phyloP scores from a whole-genome alignment of 805 yeast species.

The Monosporozyma yasuniensis region DNA sequence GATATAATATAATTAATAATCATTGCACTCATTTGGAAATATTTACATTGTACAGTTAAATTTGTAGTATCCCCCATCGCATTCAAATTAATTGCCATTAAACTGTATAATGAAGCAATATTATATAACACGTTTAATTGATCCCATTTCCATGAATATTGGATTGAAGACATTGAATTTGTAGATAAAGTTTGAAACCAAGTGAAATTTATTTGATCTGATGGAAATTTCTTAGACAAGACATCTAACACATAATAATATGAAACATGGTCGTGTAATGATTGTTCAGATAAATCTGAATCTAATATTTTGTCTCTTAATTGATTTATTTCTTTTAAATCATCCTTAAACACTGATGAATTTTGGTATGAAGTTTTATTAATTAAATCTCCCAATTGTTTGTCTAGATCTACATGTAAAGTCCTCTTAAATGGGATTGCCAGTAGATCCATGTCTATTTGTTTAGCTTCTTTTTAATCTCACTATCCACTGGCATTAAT shows the following conservation, averaged over 20 bases:
- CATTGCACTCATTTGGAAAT: slow-evolving; percentile 69
- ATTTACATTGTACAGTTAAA: slow-evolving; percentile 36
- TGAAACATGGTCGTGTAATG: slow-evolving; percentile 31
- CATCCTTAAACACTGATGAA: slow-evolving; percentile 34
- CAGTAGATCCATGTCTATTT: slow-evolving; percentile 37
- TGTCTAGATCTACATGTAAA: slow-evolving; percentile 33
- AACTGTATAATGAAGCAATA: slow-evolving; percentile 55
- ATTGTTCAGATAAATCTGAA: slow-evolving; percentile 31
- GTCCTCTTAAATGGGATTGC: slow-evolving; percentile 44
- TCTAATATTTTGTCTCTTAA: slow-evolving; percentile 37
- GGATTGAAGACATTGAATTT: slow-evolving; percentile 40
- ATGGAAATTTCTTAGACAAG: slow-evolving; percentile 51
- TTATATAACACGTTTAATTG: slow-evolving; percentile 56
- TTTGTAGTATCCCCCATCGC: slow-evolving; percentile 33
- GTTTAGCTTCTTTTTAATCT: not conserved
- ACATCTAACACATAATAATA: slow-evolving; percentile 42
- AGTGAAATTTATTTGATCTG: slow-evolving; percentile 47
- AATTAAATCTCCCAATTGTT: slow-evolving; percentile 36
- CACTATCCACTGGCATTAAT: too few species aligned
- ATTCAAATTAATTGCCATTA: slow-evolving; percentile 41
- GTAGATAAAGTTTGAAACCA: slow-evolving; percentile 70
- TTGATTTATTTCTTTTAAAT: slow-evolving; percentile 35
- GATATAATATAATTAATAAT: slow-evolving; percentile 37
- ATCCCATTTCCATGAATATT: slow-evolving; percentile 50
- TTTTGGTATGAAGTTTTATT: slow-evolving; percentile 40